Evolutionary conservation across 768 basidiomycete species (phyloP).

Genomic region (Mycena vitilis): DNA sequence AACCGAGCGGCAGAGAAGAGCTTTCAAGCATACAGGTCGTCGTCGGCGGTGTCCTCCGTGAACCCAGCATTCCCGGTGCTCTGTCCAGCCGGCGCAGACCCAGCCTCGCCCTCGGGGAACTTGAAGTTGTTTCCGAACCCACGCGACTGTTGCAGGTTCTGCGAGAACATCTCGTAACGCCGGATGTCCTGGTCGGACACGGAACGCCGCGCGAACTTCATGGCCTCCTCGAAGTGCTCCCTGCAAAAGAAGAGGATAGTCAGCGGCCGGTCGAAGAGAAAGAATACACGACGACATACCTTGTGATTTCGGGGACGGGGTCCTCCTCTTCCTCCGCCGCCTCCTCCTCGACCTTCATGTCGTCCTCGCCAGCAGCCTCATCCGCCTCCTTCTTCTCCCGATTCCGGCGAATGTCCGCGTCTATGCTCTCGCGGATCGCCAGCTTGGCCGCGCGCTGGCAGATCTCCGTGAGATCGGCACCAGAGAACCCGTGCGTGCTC

Average conservation of each 20-base stretch:
- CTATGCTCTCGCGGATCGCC: conserved; percentile 95
- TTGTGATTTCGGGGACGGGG: conserved; percentile 90
- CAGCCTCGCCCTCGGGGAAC: conserved; percentile 86
- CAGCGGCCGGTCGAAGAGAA: conserved; percentile 14
- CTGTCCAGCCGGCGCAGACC: conserved; percentile 52
- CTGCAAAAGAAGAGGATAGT: conserved; percentile 47
- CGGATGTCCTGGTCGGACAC: conserved; percentile 97
- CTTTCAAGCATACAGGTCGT: conserved; percentile 88
- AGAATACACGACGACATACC: conserved; percentile 51
- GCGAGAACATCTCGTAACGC: conserved; percentile 98
- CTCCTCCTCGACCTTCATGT: conserved; percentile 78
- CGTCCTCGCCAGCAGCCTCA: conserved; percentile 76
- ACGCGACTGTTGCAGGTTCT: conserved; percentile 92
- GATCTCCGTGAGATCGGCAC: conserved; percentile 99
- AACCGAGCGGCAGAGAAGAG: background rate
- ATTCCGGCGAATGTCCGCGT: conserved; percentile 84
- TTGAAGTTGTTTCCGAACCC: conserved; percentile 96
- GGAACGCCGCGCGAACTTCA: conserved; percentile 96
- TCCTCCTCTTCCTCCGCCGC: conserved; percentile 81
- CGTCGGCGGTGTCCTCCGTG: conserved; percentile 87
- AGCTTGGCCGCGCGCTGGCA: conserved; percentile 98
- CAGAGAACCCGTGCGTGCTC: conserved; percentile 97
- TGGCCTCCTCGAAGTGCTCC: conserved; percentile 98
- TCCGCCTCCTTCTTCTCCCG: conserved; percentile 86
- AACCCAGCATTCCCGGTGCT: conserved; percentile 77